Base-by-base conservation (phyloP, 139 green algal genomes). In the Eudorina sp. region DNA sequence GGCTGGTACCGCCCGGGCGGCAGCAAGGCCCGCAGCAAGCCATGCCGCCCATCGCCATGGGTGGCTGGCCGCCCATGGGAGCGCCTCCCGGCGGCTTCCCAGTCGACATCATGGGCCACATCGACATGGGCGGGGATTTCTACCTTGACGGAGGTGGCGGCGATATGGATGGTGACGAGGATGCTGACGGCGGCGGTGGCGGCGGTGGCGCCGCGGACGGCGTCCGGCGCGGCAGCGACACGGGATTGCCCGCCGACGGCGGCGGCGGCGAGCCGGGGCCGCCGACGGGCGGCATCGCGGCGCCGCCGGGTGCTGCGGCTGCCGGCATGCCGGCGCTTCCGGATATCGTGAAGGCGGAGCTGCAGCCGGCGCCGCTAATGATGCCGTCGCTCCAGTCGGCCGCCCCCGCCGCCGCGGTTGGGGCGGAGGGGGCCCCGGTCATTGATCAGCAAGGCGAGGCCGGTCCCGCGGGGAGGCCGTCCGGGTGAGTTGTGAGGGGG, bases 101-200 rank as follows among this genome's bases (percentile, higher is more conserved):
- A 29, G 64, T 64, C 51, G 48, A 23, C 75, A 82, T 82, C 46
- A 43, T 79, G n/a, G 43, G 73, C 11, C 43, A 60, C 43, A 23
- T 81, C 4, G 77, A 69, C 77, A 41, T 73, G 18, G 53, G 46
- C 38, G 76, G 53, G 25, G 77, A 84, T 38, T 40, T 73, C 14
- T 84, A 84, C 55, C 40, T 84, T 0, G 77, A 84, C 36, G 77
- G 77, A 21, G 77, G 77, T 25, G 77, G 77, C 36, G 77, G 77
- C 36, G 77, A 69, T 19, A 53, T 25, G 5, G 53, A 72, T 43
- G 77, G 53, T 7, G 77, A 84, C 21, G 34, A 84, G 7, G 77
- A 83, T 29, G 36, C 18, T 7, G 73, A n/a, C 45, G 73, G 73
- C 45, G 73, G 8, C 13, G 29, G 9, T 9, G 74, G 19, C 9